These are phyloP conservation scores for Meira miltonrushii DNA, from an alignment of 1,284 basidiomycete genomes.

Conservation along the genomic window DNA sequence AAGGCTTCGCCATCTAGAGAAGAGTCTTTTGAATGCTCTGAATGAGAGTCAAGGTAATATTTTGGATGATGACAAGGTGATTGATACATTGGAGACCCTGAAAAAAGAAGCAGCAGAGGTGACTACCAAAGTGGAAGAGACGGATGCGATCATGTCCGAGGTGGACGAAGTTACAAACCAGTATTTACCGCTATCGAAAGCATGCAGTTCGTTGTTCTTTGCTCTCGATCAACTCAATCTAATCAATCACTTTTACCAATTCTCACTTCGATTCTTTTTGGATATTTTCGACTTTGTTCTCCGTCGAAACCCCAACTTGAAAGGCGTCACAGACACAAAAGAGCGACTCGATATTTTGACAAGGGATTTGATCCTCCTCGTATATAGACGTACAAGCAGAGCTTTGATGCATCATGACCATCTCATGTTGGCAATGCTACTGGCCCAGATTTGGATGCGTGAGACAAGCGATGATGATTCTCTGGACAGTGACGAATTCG, in stretches of 20 bases:
- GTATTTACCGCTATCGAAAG: constrained; percentile 89
- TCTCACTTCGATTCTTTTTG: constrained; percentile 94
- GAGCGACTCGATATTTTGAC: constrained; percentile 76
- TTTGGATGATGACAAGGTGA: constrained; percentile 97
- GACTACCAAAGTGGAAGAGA: constrained; percentile 93
- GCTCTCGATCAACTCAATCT: constrained; percentile 88
- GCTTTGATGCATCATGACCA: constrained; percentile 87
- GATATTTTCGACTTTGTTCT: constrained; percentile 96
- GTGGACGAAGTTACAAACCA: constrained; percentile 92
- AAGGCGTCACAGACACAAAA: constrained; percentile 68
- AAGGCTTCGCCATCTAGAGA: constrained; percentile 85
- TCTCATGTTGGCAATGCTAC: constrained; percentile 79
- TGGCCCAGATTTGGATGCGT: constrained; percentile 83
- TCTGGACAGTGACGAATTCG: constrained; percentile 71
- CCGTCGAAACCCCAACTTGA: constrained; percentile 82
- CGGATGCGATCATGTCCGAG: constrained; percentile 89
- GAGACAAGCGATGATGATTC: constrained; percentile 54
- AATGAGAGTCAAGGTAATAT: constrained; percentile 97
- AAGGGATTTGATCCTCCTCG: constrained; percentile 82
- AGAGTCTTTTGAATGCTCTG: constrained; percentile 84
- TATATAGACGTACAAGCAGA: constrained; percentile 83
- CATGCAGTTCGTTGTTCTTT: constrained; percentile 96
- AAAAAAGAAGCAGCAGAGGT: constrained; percentile 97
- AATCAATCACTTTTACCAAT: constrained; percentile 98
- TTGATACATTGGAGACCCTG: constrained; percentile 90